Evolutionary conservation across 148 eudicot genomes (phyloP).

Genomic region (Euryodendron excelsum): DNA sequence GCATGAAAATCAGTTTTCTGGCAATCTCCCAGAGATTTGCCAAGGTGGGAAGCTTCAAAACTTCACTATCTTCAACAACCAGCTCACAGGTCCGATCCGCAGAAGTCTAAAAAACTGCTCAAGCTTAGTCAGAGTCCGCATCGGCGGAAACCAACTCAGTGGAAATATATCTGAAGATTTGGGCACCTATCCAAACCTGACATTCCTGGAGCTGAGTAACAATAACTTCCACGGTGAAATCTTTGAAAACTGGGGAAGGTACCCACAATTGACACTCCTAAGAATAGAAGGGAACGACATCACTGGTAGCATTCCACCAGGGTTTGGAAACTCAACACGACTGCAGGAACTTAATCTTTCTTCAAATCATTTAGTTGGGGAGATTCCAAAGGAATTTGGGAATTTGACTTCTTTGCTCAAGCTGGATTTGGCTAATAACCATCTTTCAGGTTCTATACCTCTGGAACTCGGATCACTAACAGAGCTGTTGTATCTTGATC

Average conservation of each 20-base stretch:
- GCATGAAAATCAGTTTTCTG: slow-evolving; percentile 27
- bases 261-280: slow-evolving; percentile 21
- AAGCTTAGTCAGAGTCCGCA: slow-evolving; percentile 17
- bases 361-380: slow-evolving; percentile 34
- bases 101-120: slow-evolving; percentile 27
- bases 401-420: slow-evolving; percentile 24
- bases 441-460: slow-evolving; percentile 34
- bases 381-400: slow-evolving; percentile 38
- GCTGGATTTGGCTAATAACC: slow-evolving; percentile 31
- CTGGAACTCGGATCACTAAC: slow-evolving; percentile 28
- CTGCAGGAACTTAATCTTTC: slow-evolving; percentile 32
- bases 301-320: slow-evolving; percentile 23
- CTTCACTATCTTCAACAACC: slow-evolving; percentile 22
- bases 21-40: slow-evolving; percentile 28
- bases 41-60: slow-evolving; percentile 19
- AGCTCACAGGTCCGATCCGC: slow-evolving; percentile 30
- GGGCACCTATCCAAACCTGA: slow-evolving; percentile 26
- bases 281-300: slow-evolving; percentile 19
- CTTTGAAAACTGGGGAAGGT: slow-evolving; percentile 28
- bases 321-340: slow-evolving; percentile 21
- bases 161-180: slow-evolving; percentile 19
- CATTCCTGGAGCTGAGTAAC: slow-evolving; percentile 15
- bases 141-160: slow-evolving; percentile 26
- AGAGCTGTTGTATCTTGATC: slow-evolving; percentile 30
- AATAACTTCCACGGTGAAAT: slow-evolving; percentile 29